Evolutionary conservation across 805 yeast genomes (phyloP).

Genomic region (Scheffersomyces stipitis): DNA sequence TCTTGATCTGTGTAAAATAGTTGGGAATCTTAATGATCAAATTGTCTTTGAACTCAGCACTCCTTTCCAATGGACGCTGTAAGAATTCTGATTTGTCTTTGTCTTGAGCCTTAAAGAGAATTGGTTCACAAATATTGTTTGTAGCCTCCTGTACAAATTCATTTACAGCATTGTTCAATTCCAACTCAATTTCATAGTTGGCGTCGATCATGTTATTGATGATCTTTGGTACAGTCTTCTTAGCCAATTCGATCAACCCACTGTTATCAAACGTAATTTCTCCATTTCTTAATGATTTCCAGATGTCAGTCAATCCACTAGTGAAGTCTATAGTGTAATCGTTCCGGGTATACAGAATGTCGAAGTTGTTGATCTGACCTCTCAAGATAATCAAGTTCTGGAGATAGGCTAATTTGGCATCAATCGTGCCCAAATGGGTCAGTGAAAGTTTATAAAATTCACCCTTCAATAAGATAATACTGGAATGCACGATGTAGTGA

Average conservation of each 20-base stretch:
- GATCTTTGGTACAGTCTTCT: slow-evolving; percentile 74
- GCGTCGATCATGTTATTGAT: slow-evolving; percentile 83
- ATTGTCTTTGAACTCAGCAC: slow-evolving; percentile 45
- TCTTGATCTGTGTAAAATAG: slow-evolving; percentile 47
- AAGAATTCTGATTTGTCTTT: slow-evolving; percentile 7
- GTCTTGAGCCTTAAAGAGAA: slow-evolving; percentile 14
- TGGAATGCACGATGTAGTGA: slow-evolving; percentile 78
- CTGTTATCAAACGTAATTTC: slow-evolving; percentile 36
- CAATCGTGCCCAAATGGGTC: slow-evolving; percentile 49
- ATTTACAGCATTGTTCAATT: slow-evolving; percentile 68
- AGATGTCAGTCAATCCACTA: slow-evolving; percentile 56
- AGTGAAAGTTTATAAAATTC: slow-evolving; percentile 49
- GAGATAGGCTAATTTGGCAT: slow-evolving; percentile 65
- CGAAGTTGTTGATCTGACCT: slow-evolving; percentile 69
- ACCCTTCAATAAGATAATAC: slow-evolving; percentile 59
- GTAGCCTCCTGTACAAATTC: slow-evolving; percentile 57
- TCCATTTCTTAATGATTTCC: slow-evolving; percentile 35
- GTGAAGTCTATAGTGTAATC: slow-evolving; percentile 81
- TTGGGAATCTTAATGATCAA: slow-evolving; percentile 58
- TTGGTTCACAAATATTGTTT: slow-evolving; percentile 48
- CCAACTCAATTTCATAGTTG: slow-evolving; percentile 65
- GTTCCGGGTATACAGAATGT: slow-evolving; percentile 70
- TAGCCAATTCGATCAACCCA: slow-evolving; percentile 50
- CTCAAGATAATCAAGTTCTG: slow-evolving; percentile 71
- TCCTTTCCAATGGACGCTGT: slow-evolving; percentile 26